phyloP scores from a whole-genome alignment of 306 rosid species.

The Acmispon strigosus region DNA sequence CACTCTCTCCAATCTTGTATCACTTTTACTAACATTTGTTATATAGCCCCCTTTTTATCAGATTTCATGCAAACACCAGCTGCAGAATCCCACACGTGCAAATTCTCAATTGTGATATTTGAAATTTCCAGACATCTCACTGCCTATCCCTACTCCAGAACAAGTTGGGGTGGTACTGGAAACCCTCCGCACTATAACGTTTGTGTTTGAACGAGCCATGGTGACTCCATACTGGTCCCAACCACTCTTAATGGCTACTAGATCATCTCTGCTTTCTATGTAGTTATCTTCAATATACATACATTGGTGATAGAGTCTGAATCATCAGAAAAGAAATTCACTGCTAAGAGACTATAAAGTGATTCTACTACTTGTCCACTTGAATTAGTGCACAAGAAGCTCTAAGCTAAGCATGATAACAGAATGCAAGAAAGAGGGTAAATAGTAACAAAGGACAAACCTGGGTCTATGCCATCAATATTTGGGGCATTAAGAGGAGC shows the following conservation, averaged over 20 bases:
- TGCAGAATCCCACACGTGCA: no score
- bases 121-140: no score
- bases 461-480: conserved; percentile 94
- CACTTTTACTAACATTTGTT: no score
- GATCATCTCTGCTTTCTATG: conserved; percentile 94
- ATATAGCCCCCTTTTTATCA: no score
- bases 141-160: no score
- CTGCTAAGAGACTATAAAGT: not conserved
- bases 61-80: no score
- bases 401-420: not conserved
- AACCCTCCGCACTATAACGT: no score
- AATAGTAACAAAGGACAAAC: conserved; percentile 25
- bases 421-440: not conserved
- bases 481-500: conserved; percentile 96
- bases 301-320: conserved; percentile 77
- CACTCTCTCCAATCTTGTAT: no score
- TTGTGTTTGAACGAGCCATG: conserved; percentile 60
- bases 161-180: no score
- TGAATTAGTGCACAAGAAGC: not conserved
- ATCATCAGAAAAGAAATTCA: conserved; percentile 10
- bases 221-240: conserved; percentile 94
- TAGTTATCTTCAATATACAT: conserved; percentile 92
- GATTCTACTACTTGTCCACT: not conserved
- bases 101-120: no score
- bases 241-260: conserved; percentile 89